Conservation (phyloP, 768 basidiomycete species). For the Rhodotorula sphaerocarpa region DNA sequence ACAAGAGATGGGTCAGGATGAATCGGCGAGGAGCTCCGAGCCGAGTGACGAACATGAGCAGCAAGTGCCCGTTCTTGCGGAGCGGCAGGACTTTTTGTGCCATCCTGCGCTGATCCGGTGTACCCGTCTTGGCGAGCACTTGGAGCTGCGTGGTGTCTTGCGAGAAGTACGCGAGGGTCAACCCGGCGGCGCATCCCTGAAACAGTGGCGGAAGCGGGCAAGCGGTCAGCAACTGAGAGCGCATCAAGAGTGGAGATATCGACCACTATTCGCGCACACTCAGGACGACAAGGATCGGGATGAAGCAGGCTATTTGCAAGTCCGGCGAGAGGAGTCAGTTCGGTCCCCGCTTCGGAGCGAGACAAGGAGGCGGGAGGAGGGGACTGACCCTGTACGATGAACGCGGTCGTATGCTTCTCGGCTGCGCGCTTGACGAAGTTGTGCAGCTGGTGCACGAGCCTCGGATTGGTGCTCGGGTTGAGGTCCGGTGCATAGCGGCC, state of each 20-base stretch:
- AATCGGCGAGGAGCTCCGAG: not conserved
- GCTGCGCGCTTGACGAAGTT: not conserved
- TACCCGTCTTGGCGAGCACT: conserved; percentile 75
- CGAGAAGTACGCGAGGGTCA: conserved; percentile 77
- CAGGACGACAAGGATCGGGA: conserved; percentile 11
- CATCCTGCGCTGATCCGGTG: conserved; percentile 65
- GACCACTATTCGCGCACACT: not conserved
- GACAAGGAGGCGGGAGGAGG: too few species aligned
- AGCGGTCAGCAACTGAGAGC: too few species aligned
- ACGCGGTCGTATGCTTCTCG: not conserved
- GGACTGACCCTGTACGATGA: not conserved
- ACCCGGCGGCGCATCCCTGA: conserved; percentile 46
- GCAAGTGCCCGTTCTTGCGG: conserved; percentile 69
- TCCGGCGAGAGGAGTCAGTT: not conserved
- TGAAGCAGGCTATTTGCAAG: not conserved
- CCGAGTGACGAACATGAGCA: conserved; percentile 46
- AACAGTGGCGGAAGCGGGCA: too few species aligned
- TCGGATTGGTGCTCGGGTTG: not conserved
- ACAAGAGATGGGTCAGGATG: not conserved
- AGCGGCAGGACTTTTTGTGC: conserved; percentile 81
- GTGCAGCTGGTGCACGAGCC: too few species aligned
- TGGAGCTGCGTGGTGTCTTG: conserved; percentile 85
- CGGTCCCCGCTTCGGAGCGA: not conserved
- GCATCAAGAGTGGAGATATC: not conserved
- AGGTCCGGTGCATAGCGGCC: too few species aligned